A percentile compares a stretch with the other conserved stretches of the same genome.
These are phyloP conservation scores for Knoxdaviesia capensis DNA, from an alignment of 2,329 filamentous ascomycete genomes.

Conservation along the genomic window DNA sequence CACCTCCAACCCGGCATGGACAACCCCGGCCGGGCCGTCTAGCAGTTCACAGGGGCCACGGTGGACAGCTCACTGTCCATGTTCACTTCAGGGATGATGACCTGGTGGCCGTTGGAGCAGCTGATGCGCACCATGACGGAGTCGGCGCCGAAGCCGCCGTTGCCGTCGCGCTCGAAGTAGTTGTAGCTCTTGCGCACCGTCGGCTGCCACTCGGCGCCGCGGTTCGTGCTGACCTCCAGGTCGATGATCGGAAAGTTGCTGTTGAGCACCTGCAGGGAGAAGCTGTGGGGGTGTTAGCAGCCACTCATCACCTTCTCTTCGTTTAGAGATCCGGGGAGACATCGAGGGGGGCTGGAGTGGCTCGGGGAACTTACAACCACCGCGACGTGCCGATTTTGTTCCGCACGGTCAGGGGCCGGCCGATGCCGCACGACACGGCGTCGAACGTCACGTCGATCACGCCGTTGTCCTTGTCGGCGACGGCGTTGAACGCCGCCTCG, in stretches of 20 bases:
- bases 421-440: conserved; percentile 4
- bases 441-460: conserved; percentile 5
- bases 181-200: conserved; percentile 6
- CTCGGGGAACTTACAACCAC: conserved; percentile 3
- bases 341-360: no score
- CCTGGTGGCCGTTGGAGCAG: conserved; percentile 8
- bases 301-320: no score
- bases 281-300: neutral
- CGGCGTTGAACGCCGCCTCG: conserved; percentile 4
- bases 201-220: conserved; percentile 3
- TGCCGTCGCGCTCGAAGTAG: conserved; percentile 7
- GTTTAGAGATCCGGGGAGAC: no score
- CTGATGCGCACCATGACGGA: conserved; percentile 6
- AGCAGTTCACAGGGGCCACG: conserved; percentile 6
- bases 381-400: conserved; percentile 6
- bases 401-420: conserved; percentile 3
- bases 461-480: conserved; percentile 4
- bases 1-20: no score
- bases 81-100: conserved; percentile 6
- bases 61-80: conserved; percentile 1
- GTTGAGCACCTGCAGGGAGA: conserved; percentile 4
- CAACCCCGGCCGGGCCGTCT: no score
- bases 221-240: conserved; percentile 5
- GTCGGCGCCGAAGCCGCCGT: conserved; percentile 7
- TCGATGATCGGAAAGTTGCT: conserved; percentile 5